phyloP scores from a whole-genome alignment of 2,329 filamentous ascomycete genomes.

The Alternaria metachromatica region DNA sequence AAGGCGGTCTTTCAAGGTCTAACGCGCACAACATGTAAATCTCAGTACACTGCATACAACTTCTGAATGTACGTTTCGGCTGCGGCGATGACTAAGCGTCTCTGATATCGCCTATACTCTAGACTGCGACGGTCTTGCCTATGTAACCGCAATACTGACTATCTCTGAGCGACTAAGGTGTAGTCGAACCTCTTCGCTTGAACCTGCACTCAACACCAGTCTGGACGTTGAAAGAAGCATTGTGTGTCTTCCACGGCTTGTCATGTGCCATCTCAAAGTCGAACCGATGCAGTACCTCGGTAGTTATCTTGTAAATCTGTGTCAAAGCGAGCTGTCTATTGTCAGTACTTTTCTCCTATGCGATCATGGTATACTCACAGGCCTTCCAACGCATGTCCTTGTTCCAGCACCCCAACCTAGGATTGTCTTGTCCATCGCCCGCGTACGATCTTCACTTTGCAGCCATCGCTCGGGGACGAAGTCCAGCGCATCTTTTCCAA shows the following conservation, averaged over 20 bases:
- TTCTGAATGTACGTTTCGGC: not conserved
- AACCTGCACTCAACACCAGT: constrained; percentile 21
- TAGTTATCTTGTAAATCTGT: constrained; percentile 31
- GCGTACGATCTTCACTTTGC: constrained; percentile 5
- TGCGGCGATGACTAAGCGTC: not conserved
- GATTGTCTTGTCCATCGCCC: constrained; percentile 4
- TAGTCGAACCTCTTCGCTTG: constrained; percentile 1
- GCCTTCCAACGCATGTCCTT: constrained; percentile 68
- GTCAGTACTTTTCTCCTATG: not conserved
- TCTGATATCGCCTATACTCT: not conserved
- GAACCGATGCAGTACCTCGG: constrained; percentile 27
- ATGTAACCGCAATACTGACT: not conserved
- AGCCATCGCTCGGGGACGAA: constrained; percentile 7
- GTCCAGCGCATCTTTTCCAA: constrained; percentile 1
- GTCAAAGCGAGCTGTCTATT: constrained; percentile 11
- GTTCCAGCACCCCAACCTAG: constrained; percentile 69
- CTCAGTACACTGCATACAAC: not conserved
- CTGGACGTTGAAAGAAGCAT: constrained; percentile 28
- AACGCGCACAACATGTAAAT: not conserved
- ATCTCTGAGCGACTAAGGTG: not conserved
- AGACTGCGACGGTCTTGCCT: not conserved
- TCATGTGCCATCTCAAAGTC: constrained; percentile 27
- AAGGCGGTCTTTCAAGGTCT: not conserved
- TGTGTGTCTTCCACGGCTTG: constrained; percentile 27
- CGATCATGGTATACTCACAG: constrained; percentile 44